Percentiles rank a stretch among this genome's conserved stretches.
Evolutionary conservation across 2,329 filamentous ascomycete genomes (phyloP).

Genomic region (Didymella pomorum): DNA sequence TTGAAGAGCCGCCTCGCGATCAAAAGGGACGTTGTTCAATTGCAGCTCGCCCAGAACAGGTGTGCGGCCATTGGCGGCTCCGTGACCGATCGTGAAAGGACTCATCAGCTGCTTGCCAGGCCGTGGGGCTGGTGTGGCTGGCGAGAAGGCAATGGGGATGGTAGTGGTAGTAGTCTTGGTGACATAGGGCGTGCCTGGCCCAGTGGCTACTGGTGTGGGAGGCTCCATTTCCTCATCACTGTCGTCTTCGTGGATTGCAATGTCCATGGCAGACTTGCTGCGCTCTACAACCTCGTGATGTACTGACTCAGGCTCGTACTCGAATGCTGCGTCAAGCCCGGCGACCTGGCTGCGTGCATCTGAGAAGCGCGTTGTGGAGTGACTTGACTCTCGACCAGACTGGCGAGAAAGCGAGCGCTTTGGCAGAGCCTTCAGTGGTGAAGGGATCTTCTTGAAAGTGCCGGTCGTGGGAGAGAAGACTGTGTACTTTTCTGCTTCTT

Average conservation of each 20-base stretch:
- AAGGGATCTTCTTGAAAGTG: slow-evolving; percentile 47
- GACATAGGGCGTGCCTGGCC: slow-evolving; percentile 45
- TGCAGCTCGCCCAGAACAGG: slow-evolving; percentile 45
- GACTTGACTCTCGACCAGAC: slow-evolving; percentile 24
- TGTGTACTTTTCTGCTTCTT: slow-evolving; percentile 33
- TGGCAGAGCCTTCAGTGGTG: slow-evolving; percentile 37
- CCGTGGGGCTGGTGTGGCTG: slow-evolving; percentile 47
- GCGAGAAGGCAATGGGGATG: slow-evolving; percentile 57
- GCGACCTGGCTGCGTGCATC: slow-evolving; percentile 30
- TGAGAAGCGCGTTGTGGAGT: slow-evolving; percentile 32
- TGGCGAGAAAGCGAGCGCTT: slow-evolving; percentile 26
- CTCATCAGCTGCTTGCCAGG: slow-evolving; percentile 38
- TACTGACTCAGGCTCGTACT: slow-evolving; percentile 18
- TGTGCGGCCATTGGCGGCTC: slow-evolving; percentile 39
- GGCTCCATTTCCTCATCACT: slow-evolving; percentile 40
- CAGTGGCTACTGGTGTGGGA: slow-evolving; percentile 34
- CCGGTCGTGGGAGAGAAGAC: slow-evolving; percentile 51
- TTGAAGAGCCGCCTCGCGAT: slow-evolving; percentile 76
- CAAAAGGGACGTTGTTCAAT: slow-evolving; percentile 50
- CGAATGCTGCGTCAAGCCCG: slow-evolving; percentile 19
- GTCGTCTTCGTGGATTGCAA: slow-evolving; percentile 47
- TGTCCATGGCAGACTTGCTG: slow-evolving; percentile 26
- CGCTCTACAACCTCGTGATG: slow-evolving; percentile 10
- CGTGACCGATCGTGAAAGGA: slow-evolving; percentile 49
- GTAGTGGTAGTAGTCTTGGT: slow-evolving; percentile 56